phyloP scores from a whole-genome alignment of 202 grass and related monocot species.

The Carex sylvatica region DNA sequence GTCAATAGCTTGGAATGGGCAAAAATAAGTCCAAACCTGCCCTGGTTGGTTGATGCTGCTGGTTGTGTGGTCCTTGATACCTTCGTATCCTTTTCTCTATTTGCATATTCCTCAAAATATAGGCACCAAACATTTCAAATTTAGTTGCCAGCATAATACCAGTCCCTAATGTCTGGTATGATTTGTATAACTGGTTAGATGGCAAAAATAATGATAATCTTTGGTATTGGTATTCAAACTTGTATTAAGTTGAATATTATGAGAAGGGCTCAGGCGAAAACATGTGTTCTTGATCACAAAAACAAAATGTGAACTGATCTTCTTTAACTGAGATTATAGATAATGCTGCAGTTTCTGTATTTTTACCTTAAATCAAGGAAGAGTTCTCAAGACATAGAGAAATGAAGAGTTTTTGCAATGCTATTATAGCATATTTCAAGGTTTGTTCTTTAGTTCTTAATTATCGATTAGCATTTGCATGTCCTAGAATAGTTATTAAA shows the following conservation, averaged over 20 bases:
- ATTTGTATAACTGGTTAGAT: not conserved
- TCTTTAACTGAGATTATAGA: constrained; percentile 24
- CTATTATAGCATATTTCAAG: not conserved
- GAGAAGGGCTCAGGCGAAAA: not conserved
- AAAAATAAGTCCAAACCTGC: constrained; percentile 74
- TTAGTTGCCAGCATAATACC: not conserved
- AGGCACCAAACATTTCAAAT: not conserved
- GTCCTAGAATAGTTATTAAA: not conserved
- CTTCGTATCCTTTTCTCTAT: constrained; percentile 75
- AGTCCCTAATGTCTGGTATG: not conserved
- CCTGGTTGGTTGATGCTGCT: constrained; percentile 89
- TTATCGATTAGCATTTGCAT: not conserved
- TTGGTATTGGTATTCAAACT: not conserved
- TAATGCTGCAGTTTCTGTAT: constrained; percentile 31
- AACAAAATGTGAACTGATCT: not conserved
- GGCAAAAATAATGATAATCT: not conserved
- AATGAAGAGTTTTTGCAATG: constrained; percentile 12
- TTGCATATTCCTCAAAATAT: constrained; percentile 21
- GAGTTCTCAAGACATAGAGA: not conserved
- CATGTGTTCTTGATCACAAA: not conserved
- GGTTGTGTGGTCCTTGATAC: constrained; percentile 85
- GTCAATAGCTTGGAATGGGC: constrained; percentile 89
- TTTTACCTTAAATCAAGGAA: constrained; percentile 23
- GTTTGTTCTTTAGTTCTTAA: not conserved
- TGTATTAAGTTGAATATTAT: not conserved